Conservation (phyloP, 2,329 filamentous ascomycete genomes). For the Fonsecaea monophora region DNA sequence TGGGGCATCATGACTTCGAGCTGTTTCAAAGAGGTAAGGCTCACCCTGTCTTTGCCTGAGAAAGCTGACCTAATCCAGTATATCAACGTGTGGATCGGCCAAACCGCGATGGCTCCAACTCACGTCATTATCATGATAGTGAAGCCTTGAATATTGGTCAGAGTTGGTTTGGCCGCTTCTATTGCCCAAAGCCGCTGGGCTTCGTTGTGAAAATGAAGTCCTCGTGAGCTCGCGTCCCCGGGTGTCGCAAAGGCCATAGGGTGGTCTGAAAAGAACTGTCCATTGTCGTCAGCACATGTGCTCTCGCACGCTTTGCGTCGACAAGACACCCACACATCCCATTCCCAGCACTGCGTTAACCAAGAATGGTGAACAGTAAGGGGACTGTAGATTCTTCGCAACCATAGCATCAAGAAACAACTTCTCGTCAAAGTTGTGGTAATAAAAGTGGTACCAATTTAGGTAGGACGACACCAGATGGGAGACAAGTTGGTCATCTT, state of each 20-base stretch:
- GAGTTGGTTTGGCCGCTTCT: constrained; percentile 45
- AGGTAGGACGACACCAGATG: constrained; percentile 46
- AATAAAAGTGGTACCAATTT: constrained; percentile 44
- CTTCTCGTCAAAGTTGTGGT: constrained; percentile 44
- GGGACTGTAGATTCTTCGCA: constrained; percentile 39
- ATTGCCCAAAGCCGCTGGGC: constrained; percentile 47
- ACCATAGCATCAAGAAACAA: constrained; percentile 45
- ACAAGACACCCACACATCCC: constrained; percentile 30
- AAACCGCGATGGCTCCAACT: neutral
- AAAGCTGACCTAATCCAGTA: constrained; percentile 18
- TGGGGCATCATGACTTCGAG: constrained; percentile 28
- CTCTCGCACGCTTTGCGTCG: neutral
- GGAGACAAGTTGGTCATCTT: constrained; percentile 44
- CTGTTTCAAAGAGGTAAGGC: constrained; percentile 26
- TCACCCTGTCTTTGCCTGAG: constrained; percentile 28
- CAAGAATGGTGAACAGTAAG: constrained; percentile 46
- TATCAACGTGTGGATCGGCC: neutral
- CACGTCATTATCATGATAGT: constrained; percentile 44
- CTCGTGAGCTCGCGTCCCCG: constrained; percentile 43
- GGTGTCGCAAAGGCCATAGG: constrained; percentile 43
- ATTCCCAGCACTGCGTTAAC: constrained; percentile 46
- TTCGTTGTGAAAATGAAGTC: constrained; percentile 46
- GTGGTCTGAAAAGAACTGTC: constrained; percentile 48
- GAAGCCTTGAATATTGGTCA: constrained; percentile 49
- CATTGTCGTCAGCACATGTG: neutral